Evolutionary conservation across 2,329 filamentous ascomycete species (phyloP), one percentile per base, ranked within the genome.

Genomic region (Herpomyces periplanetae): DNA sequence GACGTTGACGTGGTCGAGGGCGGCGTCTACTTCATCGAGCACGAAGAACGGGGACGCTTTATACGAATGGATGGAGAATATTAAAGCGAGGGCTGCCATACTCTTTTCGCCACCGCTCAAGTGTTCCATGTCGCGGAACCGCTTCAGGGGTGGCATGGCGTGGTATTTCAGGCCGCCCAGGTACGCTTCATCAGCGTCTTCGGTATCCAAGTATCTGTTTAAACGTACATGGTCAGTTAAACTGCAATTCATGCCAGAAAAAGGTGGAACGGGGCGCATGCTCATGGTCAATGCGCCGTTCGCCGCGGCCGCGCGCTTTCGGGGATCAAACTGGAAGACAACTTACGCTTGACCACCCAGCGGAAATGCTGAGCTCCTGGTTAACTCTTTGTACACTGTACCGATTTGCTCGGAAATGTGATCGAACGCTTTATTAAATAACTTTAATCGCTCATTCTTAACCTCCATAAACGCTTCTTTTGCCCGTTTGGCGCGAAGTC

Each of bases 111-210:
- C 80, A 31, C 80, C 80, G 1, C 69, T 87, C 5, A 96, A 46
- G 35, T 88, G 80, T 38, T 96, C 80, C 80, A 96, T 96, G 37
- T 96, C 84, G 30, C 80, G 56, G 52, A 96, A 96, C 17, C 80
- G 69, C 44, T 96, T 96, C 25, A 88, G 55, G 1, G 80, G 80
- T 9, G 80, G 80, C 73, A 91, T 96, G 25, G 80, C 84, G 35
- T 91, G 73, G 40, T 96, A 96, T 34, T 87, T 88, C 40, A 96
- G 71, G 13, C 80, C 80, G 15, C 66, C 69, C 3, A 88, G 53
- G 37, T 91, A 96, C 5, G 5, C 6, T 32, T 85, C 75, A 26
- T 87, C 71, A n/a, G 62, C 66, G 36, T 96, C 75, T 35, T 87
- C 73, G 36, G 84, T 73, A 33, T 88, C 73, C 18, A 96, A 57